phyloP scores from a whole-genome alignment of 2,329 filamentous ascomycete genomes.

The Sporothrix inflata region DNA sequence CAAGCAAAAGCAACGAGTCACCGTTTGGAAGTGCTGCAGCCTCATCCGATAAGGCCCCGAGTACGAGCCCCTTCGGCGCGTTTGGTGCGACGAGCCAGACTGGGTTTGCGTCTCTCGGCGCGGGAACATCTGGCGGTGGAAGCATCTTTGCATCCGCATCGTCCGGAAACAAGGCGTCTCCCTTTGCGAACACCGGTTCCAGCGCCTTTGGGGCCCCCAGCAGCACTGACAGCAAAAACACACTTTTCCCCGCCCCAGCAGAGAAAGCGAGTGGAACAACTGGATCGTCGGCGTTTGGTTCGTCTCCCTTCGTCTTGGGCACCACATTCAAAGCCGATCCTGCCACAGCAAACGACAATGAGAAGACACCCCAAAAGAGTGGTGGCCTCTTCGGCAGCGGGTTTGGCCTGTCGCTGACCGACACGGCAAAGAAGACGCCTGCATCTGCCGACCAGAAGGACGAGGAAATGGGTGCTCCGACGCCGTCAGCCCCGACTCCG shows the following conservation, averaged over 20 bases:
- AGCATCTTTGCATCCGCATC: constrained; percentile 46
- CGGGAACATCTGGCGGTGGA: constrained; percentile 40
- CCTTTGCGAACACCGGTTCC: constrained; percentile 33
- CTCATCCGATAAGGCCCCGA: constrained; percentile 28
- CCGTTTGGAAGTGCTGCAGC: constrained; percentile 38
- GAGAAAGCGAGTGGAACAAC: constrained; percentile 48
- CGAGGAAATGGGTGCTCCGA: constrained; percentile 54
- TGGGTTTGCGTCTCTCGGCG: constrained; percentile 57
- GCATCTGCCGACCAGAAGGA: constrained; percentile 47
- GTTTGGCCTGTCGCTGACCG: constrained; percentile 61
- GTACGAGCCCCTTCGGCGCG: constrained; percentile 35
- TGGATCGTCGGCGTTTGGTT: constrained; percentile 47
- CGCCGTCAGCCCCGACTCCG: constrained; percentile 36
- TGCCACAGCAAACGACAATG: constrained; percentile 61
- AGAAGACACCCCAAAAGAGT: constrained; percentile 47
- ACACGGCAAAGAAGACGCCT: constrained; percentile 18
- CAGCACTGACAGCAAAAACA: constrained; percentile 42
- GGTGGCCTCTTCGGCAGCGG: constrained; percentile 59
- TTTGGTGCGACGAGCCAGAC: constrained; percentile 36
- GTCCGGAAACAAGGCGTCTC: constrained; percentile 41
- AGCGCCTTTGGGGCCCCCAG: constrained; percentile 32
- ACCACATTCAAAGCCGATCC: constrained; percentile 70
- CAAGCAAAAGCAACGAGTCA: constrained; percentile 32
- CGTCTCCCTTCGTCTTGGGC: constrained; percentile 66
- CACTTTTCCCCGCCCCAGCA: constrained; percentile 46